Conservation (phyloP, 768 basidiomycete genomes). For the Cystobasidium tubakii region DNA sequence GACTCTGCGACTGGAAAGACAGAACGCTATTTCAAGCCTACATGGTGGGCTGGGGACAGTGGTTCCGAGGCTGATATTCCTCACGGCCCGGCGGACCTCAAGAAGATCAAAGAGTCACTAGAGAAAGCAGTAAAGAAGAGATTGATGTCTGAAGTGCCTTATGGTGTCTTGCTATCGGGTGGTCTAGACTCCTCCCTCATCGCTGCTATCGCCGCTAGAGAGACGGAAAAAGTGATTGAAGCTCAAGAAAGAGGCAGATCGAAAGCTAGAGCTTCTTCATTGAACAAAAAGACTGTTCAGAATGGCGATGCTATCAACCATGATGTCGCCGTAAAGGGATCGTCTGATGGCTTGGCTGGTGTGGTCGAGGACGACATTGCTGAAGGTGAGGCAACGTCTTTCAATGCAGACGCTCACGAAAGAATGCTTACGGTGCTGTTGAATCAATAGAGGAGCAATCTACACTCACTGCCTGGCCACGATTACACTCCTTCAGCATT, state of each 20-base stretch:
- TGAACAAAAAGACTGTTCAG: conserved; percentile 1
- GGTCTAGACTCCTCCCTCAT: conserved; percentile 94
- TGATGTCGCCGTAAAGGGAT: conserved; percentile 6
- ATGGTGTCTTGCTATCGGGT: conserved; percentile 89
- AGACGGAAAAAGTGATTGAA: conserved; percentile 82
- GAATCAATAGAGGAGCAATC: conserved; percentile 46
- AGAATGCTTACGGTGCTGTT: neutral
- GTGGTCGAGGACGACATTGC: conserved; percentile 30
- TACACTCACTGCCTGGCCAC: conserved; percentile 82
- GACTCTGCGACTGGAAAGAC: conserved; percentile 76
- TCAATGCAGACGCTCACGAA: neutral
- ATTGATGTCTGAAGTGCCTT: conserved; percentile 96
- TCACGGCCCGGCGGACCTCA: conserved; percentile 60
- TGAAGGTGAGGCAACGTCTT: conserved; percentile 19
- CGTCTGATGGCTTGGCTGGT: conserved; percentile 24
- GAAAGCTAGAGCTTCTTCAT: conserved; percentile 4
- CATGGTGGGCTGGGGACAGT: conserved; percentile 81
- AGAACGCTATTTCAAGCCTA: conserved; percentile 75
- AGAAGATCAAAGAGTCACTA: conserved; percentile 67
- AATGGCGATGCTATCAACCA: conserved; percentile 25
- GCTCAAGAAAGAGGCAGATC: conserved; percentile 56
- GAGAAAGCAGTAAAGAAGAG: conserved; percentile 90
- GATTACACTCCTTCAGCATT: conserved; percentile 94
- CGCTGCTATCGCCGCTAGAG: conserved; percentile 85
- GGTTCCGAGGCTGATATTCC: conserved; percentile 61